These are phyloP conservation scores for Fonsecaea erecta DNA, from an alignment of 2,329 filamentous ascomycete genomes.

Conservation along the genomic window DNA sequence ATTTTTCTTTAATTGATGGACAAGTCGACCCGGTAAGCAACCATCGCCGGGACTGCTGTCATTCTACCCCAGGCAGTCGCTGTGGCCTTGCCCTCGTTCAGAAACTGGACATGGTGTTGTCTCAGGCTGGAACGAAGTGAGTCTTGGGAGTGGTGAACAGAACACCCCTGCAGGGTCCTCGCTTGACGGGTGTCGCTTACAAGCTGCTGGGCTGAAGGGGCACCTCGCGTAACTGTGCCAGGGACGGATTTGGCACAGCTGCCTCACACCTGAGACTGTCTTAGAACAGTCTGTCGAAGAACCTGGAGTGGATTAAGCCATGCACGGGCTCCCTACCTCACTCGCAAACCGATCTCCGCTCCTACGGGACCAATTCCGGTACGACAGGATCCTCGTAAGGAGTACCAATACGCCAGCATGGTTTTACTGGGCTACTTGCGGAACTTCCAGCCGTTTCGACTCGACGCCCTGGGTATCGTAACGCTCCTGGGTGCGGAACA, in stretches of 20 bases:
- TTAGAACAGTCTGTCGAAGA: background rate
- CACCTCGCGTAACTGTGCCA: background rate
- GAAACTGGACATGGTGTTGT: background rate
- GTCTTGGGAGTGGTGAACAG: background rate
- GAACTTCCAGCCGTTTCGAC: conserved; percentile 12
- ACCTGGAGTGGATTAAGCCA: background rate
- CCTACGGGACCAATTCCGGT: background rate
- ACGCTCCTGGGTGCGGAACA: conserved; percentile 22
- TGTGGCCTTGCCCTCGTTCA: background rate
- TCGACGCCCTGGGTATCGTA: conserved; percentile 24
- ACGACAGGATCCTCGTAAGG: background rate
- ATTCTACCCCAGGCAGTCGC: background rate
- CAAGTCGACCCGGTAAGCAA: background rate
- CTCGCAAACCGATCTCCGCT: background rate
- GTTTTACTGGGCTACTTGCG: background rate
- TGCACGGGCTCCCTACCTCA: background rate
- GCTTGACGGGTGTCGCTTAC: no score
- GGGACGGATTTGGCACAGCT: background rate
- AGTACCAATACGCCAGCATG: background rate
- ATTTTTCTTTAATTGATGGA: background rate
- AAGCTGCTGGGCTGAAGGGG: no score
- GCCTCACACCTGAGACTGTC: background rate
- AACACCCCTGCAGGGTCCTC: background rate
- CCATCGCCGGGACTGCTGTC: background rate
- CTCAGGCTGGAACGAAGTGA: background rate